phyloP scores from a whole-genome alignment of 2,329 filamentous ascomycete genomes.

The Botrytis cinerea region DNA sequence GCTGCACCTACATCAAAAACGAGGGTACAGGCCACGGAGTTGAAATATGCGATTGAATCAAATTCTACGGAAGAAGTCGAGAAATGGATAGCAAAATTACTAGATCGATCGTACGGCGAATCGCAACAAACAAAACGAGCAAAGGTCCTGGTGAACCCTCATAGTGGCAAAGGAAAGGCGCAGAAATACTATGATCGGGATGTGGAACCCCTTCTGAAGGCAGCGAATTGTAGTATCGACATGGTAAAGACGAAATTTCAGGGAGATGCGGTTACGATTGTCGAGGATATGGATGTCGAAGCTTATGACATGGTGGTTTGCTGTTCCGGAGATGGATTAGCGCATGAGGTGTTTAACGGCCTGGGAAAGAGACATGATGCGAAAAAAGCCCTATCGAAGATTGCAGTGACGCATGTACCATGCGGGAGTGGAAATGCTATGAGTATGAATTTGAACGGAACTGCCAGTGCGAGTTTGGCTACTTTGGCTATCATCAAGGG shows the following conservation, averaged over 20 bases:
- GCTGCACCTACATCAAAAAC: slow-evolving; percentile 62
- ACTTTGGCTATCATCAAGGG: slow-evolving; percentile 87
- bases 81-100: slow-evolving; percentile 63
- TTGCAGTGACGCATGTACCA: slow-evolving; percentile 85
- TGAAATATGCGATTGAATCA: slow-evolving; percentile 59
- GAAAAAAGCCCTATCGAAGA: slow-evolving; percentile 67
- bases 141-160: slow-evolving; percentile 88
- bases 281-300: slow-evolving; percentile 72
- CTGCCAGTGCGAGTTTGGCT: slow-evolving; percentile 70
- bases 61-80: slow-evolving; percentile 36
- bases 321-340: slow-evolving; percentile 88
- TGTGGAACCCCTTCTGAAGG: slow-evolving; percentile 79
- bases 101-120: slow-evolving; percentile 70
- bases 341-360: slow-evolving; percentile 94
- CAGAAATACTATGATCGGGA: slow-evolving; percentile 71
- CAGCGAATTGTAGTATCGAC: slow-evolving; percentile 76
- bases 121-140: slow-evolving; percentile 72
- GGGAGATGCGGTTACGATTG: slow-evolving; percentile 79
- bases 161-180: slow-evolving; percentile 80
- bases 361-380: slow-evolving; percentile 77
- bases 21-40: slow-evolving; percentile 58
- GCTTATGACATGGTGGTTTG: slow-evolving; percentile 83
- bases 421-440: slow-evolving; percentile 95
- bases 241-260: slow-evolving; percentile 69
- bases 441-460: slow-evolving; percentile 86